These are phyloP conservation scores for Turritis glabra DNA, from an alignment of 345 rosid species.

Conservation along the genomic window DNA sequence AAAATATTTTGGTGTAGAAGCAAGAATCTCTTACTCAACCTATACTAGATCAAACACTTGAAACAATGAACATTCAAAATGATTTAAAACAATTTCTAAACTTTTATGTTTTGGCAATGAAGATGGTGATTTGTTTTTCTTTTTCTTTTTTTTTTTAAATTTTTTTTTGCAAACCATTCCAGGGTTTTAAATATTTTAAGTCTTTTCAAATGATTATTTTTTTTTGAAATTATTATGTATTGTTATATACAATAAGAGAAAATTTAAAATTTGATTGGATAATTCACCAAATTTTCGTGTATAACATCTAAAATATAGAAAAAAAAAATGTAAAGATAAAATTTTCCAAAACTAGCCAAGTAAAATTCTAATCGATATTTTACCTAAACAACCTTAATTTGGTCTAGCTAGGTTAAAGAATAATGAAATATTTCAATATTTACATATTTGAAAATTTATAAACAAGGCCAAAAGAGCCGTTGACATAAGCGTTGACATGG, in stretches of 20 bases:
- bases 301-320: neutral
- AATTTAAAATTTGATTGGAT: too few species aligned
- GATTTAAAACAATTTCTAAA: neutral
- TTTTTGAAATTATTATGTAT: too few species aligned
- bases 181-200: neutral
- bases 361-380: neutral
- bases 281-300: neutral
- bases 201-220: too few species aligned
- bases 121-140: neutral
- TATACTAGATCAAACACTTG: neutral
- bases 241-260: too few species aligned
- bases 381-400: neutral
- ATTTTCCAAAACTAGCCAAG: neutral
- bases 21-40: neutral
- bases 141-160: too few species aligned
- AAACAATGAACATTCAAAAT: neutral
- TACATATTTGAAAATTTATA: neutral
- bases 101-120: neutral
- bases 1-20: neutral
- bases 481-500: constrained; percentile 25
- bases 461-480: constrained; percentile 16
- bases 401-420: neutral
- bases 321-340: neutral
- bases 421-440: neutral
- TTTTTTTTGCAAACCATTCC: neutral